Conservation (phyloP, 305 asterid genomes). For the Caryopteris hybrid region DNA sequence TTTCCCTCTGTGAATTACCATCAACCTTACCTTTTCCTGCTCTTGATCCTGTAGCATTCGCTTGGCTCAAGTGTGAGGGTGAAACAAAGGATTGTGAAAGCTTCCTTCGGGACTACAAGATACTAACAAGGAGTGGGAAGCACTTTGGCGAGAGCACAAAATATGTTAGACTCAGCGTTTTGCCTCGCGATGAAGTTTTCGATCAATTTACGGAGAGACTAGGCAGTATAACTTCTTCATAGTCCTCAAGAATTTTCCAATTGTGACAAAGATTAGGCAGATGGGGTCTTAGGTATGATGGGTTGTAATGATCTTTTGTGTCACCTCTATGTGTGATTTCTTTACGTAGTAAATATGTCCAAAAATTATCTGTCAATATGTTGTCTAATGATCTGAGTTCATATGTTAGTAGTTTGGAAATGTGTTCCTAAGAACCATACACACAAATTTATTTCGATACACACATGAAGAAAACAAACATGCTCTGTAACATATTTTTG, state of each 20-base stretch:
- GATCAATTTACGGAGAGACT: slow-evolving; percentile 52
- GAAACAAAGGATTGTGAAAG: slow-evolving; percentile 63
- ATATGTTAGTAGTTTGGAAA: background rate
- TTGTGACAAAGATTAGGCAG: background rate
- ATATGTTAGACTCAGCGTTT: slow-evolving; percentile 61
- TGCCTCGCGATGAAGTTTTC: slow-evolving; percentile 59
- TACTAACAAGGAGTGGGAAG: slow-evolving; percentile 62
- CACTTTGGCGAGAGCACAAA: slow-evolving; percentile 59
- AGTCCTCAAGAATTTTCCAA: background rate
- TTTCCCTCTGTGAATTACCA: background rate
- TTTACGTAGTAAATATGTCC: slow-evolving; percentile 11
- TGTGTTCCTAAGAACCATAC: too few relatives aligned
- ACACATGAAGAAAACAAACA: too few relatives aligned
- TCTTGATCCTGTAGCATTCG: slow-evolving; percentile 49
- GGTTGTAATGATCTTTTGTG: slow-evolving; percentile 11
- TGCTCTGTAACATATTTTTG: too few relatives aligned
- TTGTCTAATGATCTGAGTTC: background rate
- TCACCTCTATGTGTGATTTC: slow-evolving; percentile 7
- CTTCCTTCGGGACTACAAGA: slow-evolving; percentile 59
- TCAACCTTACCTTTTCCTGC: background rate
- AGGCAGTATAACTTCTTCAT: slow-evolving; percentile 33
- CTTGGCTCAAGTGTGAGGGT: slow-evolving; percentile 79
- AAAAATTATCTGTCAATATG: background rate
- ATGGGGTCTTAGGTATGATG: background rate
- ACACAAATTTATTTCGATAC: too few relatives aligned